Evolutionary conservation across 129 eudicot genomes (phyloP), one percentile per base, ranked within the genome.

Genomic region (Flaveria bidentis): DNA sequence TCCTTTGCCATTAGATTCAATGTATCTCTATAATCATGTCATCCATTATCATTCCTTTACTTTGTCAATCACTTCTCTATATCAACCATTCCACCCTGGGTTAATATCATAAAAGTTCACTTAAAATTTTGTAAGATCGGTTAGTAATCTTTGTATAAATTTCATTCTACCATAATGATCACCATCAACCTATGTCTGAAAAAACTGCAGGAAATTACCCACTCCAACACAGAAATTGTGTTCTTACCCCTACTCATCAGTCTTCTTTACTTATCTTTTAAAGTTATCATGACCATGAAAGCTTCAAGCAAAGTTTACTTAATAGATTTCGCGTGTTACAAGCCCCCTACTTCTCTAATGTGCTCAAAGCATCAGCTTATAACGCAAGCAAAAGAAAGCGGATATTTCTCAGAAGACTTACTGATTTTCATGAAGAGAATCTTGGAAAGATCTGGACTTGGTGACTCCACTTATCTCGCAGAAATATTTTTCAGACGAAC

Each of bases 251-350:
- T 78, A 73, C 36, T 80, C 33, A 55, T 68, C n/a, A 56, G 50
- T 17, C 15, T 57, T 42, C n/a, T 68, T 3, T 8, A 50, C 25
- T 67, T 72, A 41, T 64, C 3, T 20, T 16, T 16, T 9, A 26
- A 56, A 30, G 14, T 14, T 14, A 28, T 71, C 70, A 51, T 41
- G 45, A 80, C 36, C 6, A 76, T 36, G 10, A 69, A 62, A 73
- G 22, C 81, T 64, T 77, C 77, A 39, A 26, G 71, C 62, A 81
- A 79, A 53, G 78, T 83, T 3, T 86, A 57, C 82, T 60, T 86
- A 4, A 23, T 86, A 46, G 87, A 86, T 74, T 86, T 84, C 26
- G 67, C 85, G 9, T 88, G 94, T 69, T 84, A 78, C 80, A 86
- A 88, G 62, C 90, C 87, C 44, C 73, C 75, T 7, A 25, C 7